phyloP scores from a whole-genome alignment of 2,329 filamentous ascomycete genomes.

The Trichoderma simmonsii region DNA sequence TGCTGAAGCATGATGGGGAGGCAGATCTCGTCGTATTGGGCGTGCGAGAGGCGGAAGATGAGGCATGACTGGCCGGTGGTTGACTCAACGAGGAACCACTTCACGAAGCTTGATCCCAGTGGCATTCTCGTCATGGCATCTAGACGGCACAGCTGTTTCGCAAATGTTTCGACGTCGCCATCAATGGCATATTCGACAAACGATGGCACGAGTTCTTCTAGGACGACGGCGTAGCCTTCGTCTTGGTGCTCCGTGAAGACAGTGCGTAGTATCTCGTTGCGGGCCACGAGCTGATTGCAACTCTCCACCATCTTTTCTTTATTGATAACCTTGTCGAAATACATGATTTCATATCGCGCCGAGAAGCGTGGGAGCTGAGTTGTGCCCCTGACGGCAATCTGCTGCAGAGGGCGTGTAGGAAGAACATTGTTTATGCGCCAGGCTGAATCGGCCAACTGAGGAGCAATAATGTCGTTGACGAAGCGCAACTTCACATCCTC shows the following conservation, averaged over 20 bases:
- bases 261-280: conserved; percentile 63
- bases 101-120: conserved; percentile 58
- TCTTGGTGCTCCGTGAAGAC: conserved; percentile 56
- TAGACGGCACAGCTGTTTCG: conserved; percentile 49
- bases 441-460: conserved; percentile 48
- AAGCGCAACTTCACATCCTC: conserved; percentile 33
- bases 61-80: conserved; percentile 40
- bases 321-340: conserved; percentile 53
- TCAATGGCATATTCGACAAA: conserved; percentile 54
- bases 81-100: conserved; percentile 50
- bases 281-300: conserved; percentile 54
- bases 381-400: conserved; percentile 57
- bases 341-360: conserved; percentile 62
- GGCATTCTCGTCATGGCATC: conserved; percentile 56
- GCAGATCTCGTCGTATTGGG: conserved; percentile 68
- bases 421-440: conserved; percentile 55
- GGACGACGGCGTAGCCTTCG: conserved; percentile 54
- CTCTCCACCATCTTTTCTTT: conserved; percentile 45
- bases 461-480: conserved; percentile 46
- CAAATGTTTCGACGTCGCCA: conserved; percentile 46
- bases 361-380: conserved; percentile 58
- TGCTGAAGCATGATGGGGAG: conserved; percentile 60
- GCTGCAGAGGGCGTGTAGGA: conserved; percentile 57
- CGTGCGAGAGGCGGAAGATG: conserved; percentile 62
- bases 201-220: conserved; percentile 50